Conservation (phyloP, 2,329 filamentous ascomycete genomes). For the Corinectria fuckeliana region DNA sequence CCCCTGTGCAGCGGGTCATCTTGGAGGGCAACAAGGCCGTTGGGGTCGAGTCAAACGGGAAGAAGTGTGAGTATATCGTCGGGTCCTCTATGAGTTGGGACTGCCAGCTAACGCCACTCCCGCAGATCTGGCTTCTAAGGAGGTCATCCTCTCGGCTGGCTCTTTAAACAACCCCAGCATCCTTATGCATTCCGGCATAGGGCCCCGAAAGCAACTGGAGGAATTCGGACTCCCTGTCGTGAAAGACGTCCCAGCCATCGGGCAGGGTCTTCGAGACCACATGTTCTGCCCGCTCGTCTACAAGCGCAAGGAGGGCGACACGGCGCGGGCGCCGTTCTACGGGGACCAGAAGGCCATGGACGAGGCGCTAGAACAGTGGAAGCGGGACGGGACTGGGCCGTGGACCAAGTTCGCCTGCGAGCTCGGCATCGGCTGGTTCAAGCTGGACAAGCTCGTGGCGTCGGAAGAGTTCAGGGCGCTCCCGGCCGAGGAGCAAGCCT, state of each 20-base stretch:
- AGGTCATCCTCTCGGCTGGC: constrained; percentile 53
- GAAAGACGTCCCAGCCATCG: constrained; percentile 45
- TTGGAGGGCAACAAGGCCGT: constrained; percentile 26
- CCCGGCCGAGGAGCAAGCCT: constrained; percentile 49
- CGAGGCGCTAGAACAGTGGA: constrained; percentile 56
- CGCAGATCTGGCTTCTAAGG: constrained; percentile 44
- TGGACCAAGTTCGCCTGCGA: constrained; percentile 50
- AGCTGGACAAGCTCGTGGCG: constrained; percentile 47
- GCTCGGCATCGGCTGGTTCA: constrained; percentile 52
- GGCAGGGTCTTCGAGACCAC: constrained; percentile 50
- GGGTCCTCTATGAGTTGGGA: neutral
- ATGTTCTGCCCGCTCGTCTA: constrained; percentile 47
- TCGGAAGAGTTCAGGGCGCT: constrained; percentile 59
- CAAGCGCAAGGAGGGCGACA: constrained; percentile 48
- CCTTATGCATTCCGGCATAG: constrained; percentile 41
- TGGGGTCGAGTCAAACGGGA: constrained; percentile 26
- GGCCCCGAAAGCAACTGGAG: neutral
- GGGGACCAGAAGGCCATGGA: constrained; percentile 49
- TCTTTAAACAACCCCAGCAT: constrained; percentile 50
- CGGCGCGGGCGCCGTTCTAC: constrained; percentile 54
- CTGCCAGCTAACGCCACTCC: neutral
- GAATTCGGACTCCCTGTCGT: constrained; percentile 37
- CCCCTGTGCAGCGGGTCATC: constrained; percentile 27
- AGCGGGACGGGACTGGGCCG: constrained; percentile 48
- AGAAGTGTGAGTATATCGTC: constrained; percentile 20